Conservation (phyloP, 305 asterid genomes). For the Plantago lanceolata region DNA sequence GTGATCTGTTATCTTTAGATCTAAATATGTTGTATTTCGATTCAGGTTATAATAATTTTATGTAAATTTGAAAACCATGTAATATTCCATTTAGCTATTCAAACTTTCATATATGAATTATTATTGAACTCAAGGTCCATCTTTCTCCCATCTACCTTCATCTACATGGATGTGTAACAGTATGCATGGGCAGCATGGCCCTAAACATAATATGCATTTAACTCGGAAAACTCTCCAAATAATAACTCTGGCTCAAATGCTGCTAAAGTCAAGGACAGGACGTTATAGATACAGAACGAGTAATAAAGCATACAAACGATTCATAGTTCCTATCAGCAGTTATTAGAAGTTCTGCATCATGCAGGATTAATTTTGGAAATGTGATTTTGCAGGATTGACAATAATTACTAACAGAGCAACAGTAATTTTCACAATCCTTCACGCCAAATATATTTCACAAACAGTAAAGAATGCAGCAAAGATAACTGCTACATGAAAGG, state of each 20-base stretch:
- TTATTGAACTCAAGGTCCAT: background rate
- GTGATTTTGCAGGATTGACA: too few relatives aligned
- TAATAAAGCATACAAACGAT: background rate
- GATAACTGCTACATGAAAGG: too few relatives aligned
- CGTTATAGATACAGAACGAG: background rate
- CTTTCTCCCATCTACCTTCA: background rate
- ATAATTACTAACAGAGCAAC: too few relatives aligned
- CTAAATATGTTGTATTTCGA: slow-evolving; percentile 18
- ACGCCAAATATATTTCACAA: too few relatives aligned
- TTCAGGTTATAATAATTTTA: slow-evolving; percentile 4
- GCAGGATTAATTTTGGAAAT: background rate
- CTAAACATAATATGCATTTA: slow-evolving; percentile 2
- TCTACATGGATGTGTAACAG: slow-evolving; percentile 15
- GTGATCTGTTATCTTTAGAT: slow-evolving; percentile 7
- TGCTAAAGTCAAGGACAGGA: background rate
- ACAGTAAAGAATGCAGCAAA: too few relatives aligned
- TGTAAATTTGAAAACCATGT: slow-evolving; percentile 19
- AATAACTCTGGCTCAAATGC: background rate
- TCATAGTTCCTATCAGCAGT: background rate
- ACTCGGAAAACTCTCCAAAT: background rate
- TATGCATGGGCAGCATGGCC: background rate
- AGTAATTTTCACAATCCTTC: too few relatives aligned
- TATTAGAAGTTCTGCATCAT: background rate
- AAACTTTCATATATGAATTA: slow-evolving; percentile 8
- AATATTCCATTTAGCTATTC: slow-evolving; percentile 2